Evolutionary conservation across 1,139 yeast species (phyloP), one percentile per base, ranked within the genome.

Genomic region (Diutina pseudorugosa): DNA sequence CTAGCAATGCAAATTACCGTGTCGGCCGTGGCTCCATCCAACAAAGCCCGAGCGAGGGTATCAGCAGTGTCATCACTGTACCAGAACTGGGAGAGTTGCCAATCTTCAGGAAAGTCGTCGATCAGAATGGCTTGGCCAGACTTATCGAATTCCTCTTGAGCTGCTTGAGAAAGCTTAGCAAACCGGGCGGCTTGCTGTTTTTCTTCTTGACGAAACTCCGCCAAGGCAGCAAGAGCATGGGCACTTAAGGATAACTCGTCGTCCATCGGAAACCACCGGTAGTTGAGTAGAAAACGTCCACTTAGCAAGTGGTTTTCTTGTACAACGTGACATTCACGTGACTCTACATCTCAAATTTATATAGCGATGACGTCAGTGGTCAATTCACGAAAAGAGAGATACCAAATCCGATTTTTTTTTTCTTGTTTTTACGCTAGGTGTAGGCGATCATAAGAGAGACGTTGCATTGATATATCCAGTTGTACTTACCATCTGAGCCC

Each of bases 31-130:
- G 95, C 94, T 6, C 89, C 94, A 47, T 82, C 86, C 20, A 88
- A 65, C 43, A 89, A 69, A 18, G 87, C 94, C 55, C 75, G 77
- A 0, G 87, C 94, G 23, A 88, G 66, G 0, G 68, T 63, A 50
- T 73, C 75, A 0, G 96, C 90, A 0, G 96, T 90, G 4, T 71
- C 70, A 56, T 88, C 91, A 52, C 75, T 67, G 62, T 86, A 86
- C 61, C 61, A 59, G 67, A 90, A 90, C 65, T 90, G 97, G 0
- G 96, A 87, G 45, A 90, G 72, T 61, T 87, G 94, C 97, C 97
- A 90, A 67, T 90, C 95, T 66, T 90, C 96, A 62, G 85, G 76
- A 66, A 90, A 90, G 41, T 77, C 71, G 51, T 79, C 83, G 66
- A 86, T 86, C 27, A 80, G 58, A 14, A 72, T 53, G 50, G 58